Evolutionary conservation across 2,329 filamentous ascomycete species (phyloP), one percentile per base, ranked within the genome.

Genomic region (Aspergillus amoenus): DNA sequence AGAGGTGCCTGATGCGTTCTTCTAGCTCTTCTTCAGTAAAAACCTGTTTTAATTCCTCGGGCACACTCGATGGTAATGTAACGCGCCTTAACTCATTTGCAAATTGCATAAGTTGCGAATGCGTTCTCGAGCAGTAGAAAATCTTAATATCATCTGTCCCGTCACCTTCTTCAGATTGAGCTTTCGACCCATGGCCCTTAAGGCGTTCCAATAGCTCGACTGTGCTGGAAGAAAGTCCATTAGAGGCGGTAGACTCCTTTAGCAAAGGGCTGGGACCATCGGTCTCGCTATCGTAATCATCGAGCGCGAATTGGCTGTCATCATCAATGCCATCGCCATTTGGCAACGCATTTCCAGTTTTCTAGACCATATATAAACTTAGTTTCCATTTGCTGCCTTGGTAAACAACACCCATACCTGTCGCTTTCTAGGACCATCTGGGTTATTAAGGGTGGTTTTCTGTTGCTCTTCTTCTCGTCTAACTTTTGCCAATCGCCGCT

Each of bases 61-160:
- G 84, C 3, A 94, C 73, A 2, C 88, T 90, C 0, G 90, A 81
- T 4, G 92, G 90, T 58, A 96, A 86, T 0, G 78, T 77, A n/a
- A 95, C 90, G 27, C 91, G 86, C 2, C 88, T 85, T 49, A 97
- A 77, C 72, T 97, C 93, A 42, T 86, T 83, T 17, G 93, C 87
- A 72, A 97, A 96, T 69, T 97, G 93, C 1, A 89, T 88, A 13
- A 97, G 77, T 68, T 97, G 93, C 3, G 93, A 97, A 73, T 97
- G 93, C 1, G 93, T 97, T 69, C 93, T 84, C 7, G 93, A 97
- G 55, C 92, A 94, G 75, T 93, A 96, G 73, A 90, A 96, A 51
- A 97, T 90, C 80, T 93, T 96, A 50, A 89, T 79, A 62, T 88
- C 86, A 12, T 84, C 79, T 7, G 81, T 72, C 39, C 84, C 79